Conservation (phyloP, 805 yeast genomes). For the Wickerhamomyces hampshirensis region DNA sequence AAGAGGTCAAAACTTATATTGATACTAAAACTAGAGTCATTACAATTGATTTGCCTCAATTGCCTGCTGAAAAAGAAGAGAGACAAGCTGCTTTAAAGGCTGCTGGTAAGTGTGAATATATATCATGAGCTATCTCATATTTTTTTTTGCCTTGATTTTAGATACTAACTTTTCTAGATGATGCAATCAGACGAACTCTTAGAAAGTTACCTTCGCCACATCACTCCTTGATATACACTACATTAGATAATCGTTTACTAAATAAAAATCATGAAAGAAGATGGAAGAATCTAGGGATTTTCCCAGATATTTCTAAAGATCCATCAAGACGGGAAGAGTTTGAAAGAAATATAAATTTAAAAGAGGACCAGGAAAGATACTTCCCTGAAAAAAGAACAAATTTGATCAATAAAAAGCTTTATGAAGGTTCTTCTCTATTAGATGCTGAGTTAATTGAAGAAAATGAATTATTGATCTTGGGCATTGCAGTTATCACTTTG, state of each 20-base stretch:
- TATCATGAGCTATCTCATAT: background rate
- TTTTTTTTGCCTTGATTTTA: too few relatives aligned
- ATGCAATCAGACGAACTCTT: slow-evolving; percentile 45
- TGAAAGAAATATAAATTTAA: slow-evolving; percentile 48
- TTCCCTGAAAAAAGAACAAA: slow-evolving; percentile 31
- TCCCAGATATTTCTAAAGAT: slow-evolving; percentile 51
- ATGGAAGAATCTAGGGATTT: slow-evolving; percentile 38
- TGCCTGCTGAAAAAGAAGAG: slow-evolving; percentile 33
- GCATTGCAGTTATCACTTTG: slow-evolving; percentile 24
- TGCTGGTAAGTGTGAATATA: slow-evolving; percentile 40
- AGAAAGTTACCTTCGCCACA: slow-evolving; percentile 73
- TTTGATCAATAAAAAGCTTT: slow-evolving; percentile 25
- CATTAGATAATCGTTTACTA: slow-evolving; percentile 27
- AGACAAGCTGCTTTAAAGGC: slow-evolving; percentile 31
- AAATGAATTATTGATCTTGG: slow-evolving; percentile 43
- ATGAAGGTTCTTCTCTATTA: slow-evolving; percentile 32
- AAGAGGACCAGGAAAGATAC: slow-evolving; percentile 25
- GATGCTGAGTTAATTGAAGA: slow-evolving; percentile 44
- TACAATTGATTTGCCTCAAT: slow-evolving; percentile 48
- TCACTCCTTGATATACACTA: slow-evolving; percentile 55
- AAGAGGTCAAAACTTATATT: slow-evolving; percentile 49
- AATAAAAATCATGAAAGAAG: slow-evolving; percentile 24
- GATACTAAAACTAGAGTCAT: slow-evolving; percentile 64
- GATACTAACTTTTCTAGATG: slow-evolving; percentile 23
- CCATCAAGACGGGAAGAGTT: slow-evolving; percentile 44